Percentiles rank a stretch among this genome's conserved stretches.
Evolutionary conservation across 2,329 filamentous ascomycete genomes (phyloP).

Genomic region (Verruconis gallopava): DNA sequence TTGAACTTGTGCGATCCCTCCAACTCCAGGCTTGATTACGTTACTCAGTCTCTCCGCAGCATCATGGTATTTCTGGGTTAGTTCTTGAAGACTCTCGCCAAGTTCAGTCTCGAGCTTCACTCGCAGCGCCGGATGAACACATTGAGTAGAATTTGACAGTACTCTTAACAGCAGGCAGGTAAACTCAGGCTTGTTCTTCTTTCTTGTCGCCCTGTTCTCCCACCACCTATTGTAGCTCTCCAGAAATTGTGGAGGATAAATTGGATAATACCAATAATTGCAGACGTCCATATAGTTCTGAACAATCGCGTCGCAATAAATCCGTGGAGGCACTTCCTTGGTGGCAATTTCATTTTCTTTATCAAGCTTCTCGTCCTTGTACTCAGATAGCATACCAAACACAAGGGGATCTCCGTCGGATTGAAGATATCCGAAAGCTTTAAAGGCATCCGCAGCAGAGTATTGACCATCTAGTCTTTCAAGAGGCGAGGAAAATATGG

Average conservation of each 20-base stretch:
- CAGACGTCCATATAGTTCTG: conserved; percentile 33
- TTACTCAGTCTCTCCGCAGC: conserved; percentile 32
- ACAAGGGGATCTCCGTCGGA: conserved; percentile 22
- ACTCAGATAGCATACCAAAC: neutral
- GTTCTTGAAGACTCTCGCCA: conserved; percentile 24
- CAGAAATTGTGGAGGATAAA: conserved; percentile 34
- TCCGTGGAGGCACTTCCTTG: neutral
- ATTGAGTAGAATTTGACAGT: conserved; percentile 34
- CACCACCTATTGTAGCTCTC: conserved; percentile 36
- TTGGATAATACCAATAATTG: conserved; percentile 34
- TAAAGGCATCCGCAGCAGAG: conserved; percentile 19
- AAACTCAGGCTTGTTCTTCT: conserved; percentile 28
- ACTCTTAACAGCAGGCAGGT: conserved; percentile 35
- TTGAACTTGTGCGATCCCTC: conserved; percentile 34
- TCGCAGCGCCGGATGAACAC: conserved; percentile 24
- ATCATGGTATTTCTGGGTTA: conserved; percentile 30
- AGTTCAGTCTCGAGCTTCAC: conserved; percentile 34
- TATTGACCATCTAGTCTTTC: conserved; percentile 10
- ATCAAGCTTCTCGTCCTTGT: neutral
- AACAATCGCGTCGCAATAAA: conserved; percentile 27
- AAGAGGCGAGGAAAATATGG: conserved; percentile 12
- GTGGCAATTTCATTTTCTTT: neutral
- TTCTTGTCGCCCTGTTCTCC: conserved; percentile 23
- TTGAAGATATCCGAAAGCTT: conserved; percentile 25
- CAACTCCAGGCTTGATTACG: conserved; percentile 31